Conservation (phyloP, 805 yeast species). For the Helenozyma baotianmanensis region DNA sequence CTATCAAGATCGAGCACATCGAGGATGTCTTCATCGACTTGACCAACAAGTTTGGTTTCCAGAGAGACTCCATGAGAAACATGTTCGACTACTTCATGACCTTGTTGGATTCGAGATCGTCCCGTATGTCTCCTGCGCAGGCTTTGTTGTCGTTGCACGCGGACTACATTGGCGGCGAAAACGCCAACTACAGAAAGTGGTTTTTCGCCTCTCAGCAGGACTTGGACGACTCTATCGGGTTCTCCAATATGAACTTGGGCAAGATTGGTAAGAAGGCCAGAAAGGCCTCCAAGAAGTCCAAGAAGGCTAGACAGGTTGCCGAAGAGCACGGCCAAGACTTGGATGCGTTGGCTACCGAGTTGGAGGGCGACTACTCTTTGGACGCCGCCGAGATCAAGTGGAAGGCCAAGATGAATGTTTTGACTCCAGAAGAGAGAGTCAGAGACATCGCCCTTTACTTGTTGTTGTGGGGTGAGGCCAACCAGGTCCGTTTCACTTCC, state of each 20-base stretch:
- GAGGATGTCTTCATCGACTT: constrained; percentile 83
- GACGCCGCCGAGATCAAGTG: constrained; percentile 84
- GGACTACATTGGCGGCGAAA: constrained; percentile 84
- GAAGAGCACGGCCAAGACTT: constrained; percentile 61
- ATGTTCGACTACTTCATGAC: constrained; percentile 87
- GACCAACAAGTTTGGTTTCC: constrained; percentile 82
- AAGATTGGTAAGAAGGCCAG: constrained; percentile 74
- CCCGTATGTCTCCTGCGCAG: constrained; percentile 87
- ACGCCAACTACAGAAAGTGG: constrained; percentile 85
- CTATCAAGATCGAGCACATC: constrained; percentile 75
- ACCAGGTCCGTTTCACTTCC: constrained; percentile 88
- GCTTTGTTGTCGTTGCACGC: constrained; percentile 79
- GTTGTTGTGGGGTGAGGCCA: constrained; percentile 86
- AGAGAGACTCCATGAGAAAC: constrained; percentile 90
- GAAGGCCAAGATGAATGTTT: constrained; percentile 73
- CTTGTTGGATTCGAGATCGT: constrained; percentile 73
- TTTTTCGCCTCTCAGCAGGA: constrained; percentile 85
- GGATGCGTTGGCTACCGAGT: constrained; percentile 58
- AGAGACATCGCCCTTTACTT: constrained; percentile 74
- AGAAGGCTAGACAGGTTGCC: constrained; percentile 67
- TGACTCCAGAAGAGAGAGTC: constrained; percentile 73
- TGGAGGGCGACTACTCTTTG: constrained; percentile 79
- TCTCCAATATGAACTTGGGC: constrained; percentile 75
- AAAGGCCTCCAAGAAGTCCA: constrained; percentile 75
- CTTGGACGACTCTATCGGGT: constrained; percentile 79